Evolutionary conservation across 2,329 filamentous ascomycete genomes (phyloP).

Genomic region (Fusarium circinatum): DNA sequence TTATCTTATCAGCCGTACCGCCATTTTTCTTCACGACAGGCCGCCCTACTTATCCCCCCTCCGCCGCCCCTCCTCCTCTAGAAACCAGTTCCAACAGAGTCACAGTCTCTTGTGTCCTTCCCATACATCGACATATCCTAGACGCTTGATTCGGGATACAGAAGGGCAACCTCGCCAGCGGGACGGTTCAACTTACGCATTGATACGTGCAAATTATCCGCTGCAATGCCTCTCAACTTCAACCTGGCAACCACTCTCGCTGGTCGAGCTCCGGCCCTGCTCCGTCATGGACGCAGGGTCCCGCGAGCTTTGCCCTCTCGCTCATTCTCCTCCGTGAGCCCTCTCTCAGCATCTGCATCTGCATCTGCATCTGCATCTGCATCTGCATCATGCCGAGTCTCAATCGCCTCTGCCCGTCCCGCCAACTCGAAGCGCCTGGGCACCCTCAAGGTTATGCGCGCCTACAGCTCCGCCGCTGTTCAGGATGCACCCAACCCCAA

Average conservation of each 20-base stretch:
- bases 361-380: slow-evolving; percentile 20
- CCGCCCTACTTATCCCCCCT: slow-evolving; percentile 26
- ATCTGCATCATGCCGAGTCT: slow-evolving; percentile 17
- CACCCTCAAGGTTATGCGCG: slow-evolving; percentile 56
- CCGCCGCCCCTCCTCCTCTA: slow-evolving; percentile 18
- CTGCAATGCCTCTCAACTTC: slow-evolving; percentile 54
- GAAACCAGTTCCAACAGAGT: slow-evolving; percentile 39
- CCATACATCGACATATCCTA: slow-evolving; percentile 35
- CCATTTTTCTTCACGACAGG: slow-evolving; percentile 38
- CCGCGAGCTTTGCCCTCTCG: slow-evolving; percentile 57
- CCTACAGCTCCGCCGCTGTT: slow-evolving; percentile 56
- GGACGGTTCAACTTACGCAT: slow-evolving; percentile 51
- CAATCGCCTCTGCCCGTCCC: slow-evolving; percentile 45
- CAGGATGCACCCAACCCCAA: slow-evolving; percentile 83
- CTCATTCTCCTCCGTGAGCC: slow-evolving; percentile 53
- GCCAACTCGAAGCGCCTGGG: slow-evolving; percentile 58
- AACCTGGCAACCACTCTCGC: slow-evolving; percentile 58
- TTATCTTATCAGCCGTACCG: slow-evolving; percentile 45
- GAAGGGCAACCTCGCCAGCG: slow-evolving; percentile 49
- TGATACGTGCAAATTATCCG: slow-evolving; percentile 47
- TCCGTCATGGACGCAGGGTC: slow-evolving; percentile 64
- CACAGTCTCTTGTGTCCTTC: slow-evolving; percentile 39
- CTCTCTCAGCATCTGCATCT: slow-evolving; percentile 42
- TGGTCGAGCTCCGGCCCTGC: slow-evolving; percentile 66
- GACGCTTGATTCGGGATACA: slow-evolving; percentile 46